Base-by-base conservation (phyloP, 73 alveolate genomes). In the Breviolum minutum region DNA sequence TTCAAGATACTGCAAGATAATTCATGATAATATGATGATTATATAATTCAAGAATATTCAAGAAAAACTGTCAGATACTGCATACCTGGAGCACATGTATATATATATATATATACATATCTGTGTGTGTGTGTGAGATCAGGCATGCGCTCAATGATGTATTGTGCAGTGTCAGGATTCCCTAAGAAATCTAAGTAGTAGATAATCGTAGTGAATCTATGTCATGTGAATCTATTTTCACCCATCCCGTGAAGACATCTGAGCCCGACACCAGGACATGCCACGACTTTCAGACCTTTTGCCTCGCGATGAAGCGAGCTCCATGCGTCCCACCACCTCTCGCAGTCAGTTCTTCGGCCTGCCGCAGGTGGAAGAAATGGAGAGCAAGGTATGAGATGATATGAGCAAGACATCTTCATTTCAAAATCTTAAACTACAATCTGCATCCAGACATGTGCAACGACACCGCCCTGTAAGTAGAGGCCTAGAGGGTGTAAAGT, bases 311-410 rank as follows among this genome's bases (percentile, higher is more conserved):
- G 97, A 91, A 64, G 80, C 62, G 40, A 32, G 20, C 17, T 70
- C 71, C 7, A 79, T 32, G 87, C 76, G 77, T 14, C 94, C 94
- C 63, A 5, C 79, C 20, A 62, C 77, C 63, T 90, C 97, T 7
- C 89, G 97, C 13, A 91, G 97, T 83, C 97, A 91, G 79, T 64
- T 91, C 68, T 91, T 91, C 66, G 97, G 97, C 17, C 61, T n/a
- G 27, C 97, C 89, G 22, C 80, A 91, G 97, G 97, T 74, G 77
- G 24, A 22, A 22, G 77, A 22, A 14, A 68, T 2, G 77, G 77
- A 68, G 77, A 22, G 77, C n/a, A 14, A 17, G 6, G 8, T 17
- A 6, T 14, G 74, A 17, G 24, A 66, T 66, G 74, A 17, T 66
- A 17, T 66, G 24, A 17, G 74, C n/a, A n/a, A n/a, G n/a, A n/a